A percentile compares a stretch with the other conserved stretches of the same genome.
phyloP scores from a whole-genome alignment of 2,329 filamentous ascomycete genomes.

The Pyricularia sp. region DNA sequence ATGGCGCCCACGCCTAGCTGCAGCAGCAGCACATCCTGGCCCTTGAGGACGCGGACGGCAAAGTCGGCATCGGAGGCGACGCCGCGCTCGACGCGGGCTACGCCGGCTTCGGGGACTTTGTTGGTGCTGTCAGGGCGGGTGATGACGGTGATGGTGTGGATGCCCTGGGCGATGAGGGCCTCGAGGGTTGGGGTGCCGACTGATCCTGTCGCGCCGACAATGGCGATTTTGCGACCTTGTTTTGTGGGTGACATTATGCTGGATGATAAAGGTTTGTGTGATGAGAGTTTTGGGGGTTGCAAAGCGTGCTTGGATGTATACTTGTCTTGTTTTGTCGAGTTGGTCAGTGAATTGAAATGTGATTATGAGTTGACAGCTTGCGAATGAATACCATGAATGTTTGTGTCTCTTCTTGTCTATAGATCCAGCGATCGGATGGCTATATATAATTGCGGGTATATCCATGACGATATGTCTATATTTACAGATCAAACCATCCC shows the following conservation, averaged over 20 bases:
- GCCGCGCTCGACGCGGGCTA: slow-evolving; percentile 25
- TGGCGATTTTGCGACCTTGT: slow-evolving; percentile 15
- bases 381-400: too few species aligned
- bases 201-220: slow-evolving; percentile 21
- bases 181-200: slow-evolving; percentile 23
- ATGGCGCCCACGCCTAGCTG: slow-evolving; percentile 15
- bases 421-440: too few species aligned
- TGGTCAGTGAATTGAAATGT: neutral
- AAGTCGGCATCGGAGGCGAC: slow-evolving; percentile 12
- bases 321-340: neutral
- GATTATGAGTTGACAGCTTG: too few species aligned
- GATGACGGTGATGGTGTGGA: slow-evolving; percentile 36
- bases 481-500: too few species aligned
- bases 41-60: slow-evolving; percentile 11
- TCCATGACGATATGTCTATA: too few species aligned
- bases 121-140: slow-evolving; percentile 28
- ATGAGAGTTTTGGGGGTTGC: neutral
- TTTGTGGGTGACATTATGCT: neutral
- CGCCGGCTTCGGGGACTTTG: slow-evolving; percentile 25
- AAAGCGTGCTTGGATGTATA: neutral
- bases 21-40: slow-evolving; percentile 8
- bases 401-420: too few species aligned
- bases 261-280: neutral
- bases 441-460: too few species aligned
- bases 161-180: slow-evolving; percentile 27